Evolutionary conservation across 2,329 filamentous ascomycete species (phyloP).

Genomic region (Apiospora pterosperma): DNA sequence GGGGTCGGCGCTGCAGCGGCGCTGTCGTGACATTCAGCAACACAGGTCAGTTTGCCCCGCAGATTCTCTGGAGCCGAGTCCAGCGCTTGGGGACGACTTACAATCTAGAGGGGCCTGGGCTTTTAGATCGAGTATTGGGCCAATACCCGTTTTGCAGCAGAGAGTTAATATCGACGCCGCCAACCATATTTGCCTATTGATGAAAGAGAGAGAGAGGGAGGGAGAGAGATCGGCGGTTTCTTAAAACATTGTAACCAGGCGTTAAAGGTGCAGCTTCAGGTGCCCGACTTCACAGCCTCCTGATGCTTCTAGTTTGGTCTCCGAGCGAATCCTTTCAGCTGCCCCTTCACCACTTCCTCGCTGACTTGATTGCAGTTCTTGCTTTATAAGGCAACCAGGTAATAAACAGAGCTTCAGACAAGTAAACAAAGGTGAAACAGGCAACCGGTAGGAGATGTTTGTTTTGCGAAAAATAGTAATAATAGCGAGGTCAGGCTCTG

Average conservation of each 20-base stretch:
- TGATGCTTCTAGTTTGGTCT: neutral
- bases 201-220: neutral
- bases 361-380: neutral
- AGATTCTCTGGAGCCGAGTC: neutral
- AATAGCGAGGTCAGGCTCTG: neutral
- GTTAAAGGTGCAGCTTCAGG: constrained; percentile 14
- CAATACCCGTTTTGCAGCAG: constrained; percentile 28
- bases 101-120: constrained; percentile 6
- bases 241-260: constrained; percentile 20
- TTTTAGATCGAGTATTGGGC: constrained; percentile 18
- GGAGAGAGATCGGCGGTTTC: constrained; percentile 3
- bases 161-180: constrained; percentile 21
- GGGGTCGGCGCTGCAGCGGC: constrained; percentile 9
- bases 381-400: neutral
- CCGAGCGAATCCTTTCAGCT: neutral
- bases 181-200: constrained; percentile 19
- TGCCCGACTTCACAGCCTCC: constrained; percentile 18
- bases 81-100: constrained; percentile 8
- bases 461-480: neutral
- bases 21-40: constrained; percentile 14
- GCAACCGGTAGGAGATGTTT: neutral
- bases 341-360: constrained; percentile 1
- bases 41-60: constrained; percentile 2
- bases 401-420: neutral
- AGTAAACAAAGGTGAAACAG: neutral